These are phyloP conservation scores for Raphanus raphanistrum DNA, from an alignment of 345 rosid species.

Conservation along the genomic window DNA sequence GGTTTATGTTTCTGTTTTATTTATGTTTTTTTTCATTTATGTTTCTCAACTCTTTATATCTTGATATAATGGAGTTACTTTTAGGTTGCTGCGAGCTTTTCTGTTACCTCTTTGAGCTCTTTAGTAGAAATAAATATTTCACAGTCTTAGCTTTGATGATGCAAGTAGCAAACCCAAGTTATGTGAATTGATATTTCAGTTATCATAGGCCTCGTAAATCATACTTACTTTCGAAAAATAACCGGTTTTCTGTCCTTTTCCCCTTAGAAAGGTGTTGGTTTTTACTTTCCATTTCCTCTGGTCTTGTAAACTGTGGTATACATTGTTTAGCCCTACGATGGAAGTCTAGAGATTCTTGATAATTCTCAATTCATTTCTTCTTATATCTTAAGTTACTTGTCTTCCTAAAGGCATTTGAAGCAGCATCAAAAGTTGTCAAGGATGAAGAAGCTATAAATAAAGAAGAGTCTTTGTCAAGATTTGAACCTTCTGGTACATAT, in stretches of 20 bases:
- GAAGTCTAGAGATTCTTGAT: neutral
- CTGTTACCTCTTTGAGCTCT: neutral
- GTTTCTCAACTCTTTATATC: neutral
- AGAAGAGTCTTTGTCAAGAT: constrained; percentile 82
- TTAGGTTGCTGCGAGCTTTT: constrained; percentile 1
- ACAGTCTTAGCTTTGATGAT: neutral
- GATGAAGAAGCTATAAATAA: constrained; percentile 79
- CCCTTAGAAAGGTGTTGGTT: no score
- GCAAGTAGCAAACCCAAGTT: neutral
- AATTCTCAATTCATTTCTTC: neutral
- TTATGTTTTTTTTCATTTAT: neutral
- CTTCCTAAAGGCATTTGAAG: constrained; percentile 59
- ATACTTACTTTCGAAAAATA: neutral
- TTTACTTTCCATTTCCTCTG: constrained; percentile 9
- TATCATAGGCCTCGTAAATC: neutral
- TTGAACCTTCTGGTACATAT: constrained; percentile 68
- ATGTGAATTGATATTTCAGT: neutral
- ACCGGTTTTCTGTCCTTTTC: neutral
- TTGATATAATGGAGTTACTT: constrained; percentile 1
- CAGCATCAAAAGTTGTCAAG: constrained; percentile 57
- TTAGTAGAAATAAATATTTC: neutral
- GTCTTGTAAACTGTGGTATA: neutral
- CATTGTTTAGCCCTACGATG: neutral
- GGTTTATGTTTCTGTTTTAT: constrained; percentile 52
- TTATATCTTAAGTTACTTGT: neutral